These are phyloP conservation scores for Ustilago shanxiensis DNA, from an alignment of 1,284 basidiomycete genomes.

Conservation along the genomic window DNA sequence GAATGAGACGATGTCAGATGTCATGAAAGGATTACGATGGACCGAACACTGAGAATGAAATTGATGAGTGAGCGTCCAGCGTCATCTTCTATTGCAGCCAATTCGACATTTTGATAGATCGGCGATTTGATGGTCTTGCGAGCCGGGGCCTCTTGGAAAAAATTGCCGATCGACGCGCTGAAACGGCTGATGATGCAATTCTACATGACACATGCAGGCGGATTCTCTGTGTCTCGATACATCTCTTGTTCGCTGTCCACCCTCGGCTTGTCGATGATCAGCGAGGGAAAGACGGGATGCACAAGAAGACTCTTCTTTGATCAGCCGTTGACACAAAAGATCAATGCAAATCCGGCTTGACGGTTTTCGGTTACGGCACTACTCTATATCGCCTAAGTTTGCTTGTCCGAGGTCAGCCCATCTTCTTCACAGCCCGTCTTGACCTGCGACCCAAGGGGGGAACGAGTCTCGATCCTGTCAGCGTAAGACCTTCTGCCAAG, in stretches of 20 bases:
- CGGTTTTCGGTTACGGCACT: constrained; percentile 12
- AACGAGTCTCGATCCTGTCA: no score
- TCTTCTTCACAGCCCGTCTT: neutral
- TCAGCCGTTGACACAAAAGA: neutral
- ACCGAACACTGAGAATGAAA: neutral
- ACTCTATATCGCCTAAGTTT: no score
- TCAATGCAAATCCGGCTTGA: constrained; percentile 1
- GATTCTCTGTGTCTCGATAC: constrained; percentile 14
- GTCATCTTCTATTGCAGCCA: constrained; percentile 1
- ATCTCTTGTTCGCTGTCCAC: no score
- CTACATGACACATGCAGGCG: neutral
- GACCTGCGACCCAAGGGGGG: no score
- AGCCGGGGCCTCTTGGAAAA: neutral
- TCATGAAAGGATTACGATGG: neutral
- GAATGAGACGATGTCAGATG: neutral
- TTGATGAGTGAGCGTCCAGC: constrained; percentile 21
- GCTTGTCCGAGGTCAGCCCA: neutral
- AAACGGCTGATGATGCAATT: constrained; percentile 14
- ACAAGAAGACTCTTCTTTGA: neutral
- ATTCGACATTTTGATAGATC: neutral
- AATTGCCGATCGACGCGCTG: constrained; percentile 8
- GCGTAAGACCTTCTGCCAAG: constrained; percentile 3
- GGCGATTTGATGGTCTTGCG: neutral
- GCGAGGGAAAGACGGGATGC: constrained; percentile 2
- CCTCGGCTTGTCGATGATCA: neutral